Conservation (phyloP, 805 yeast species). For the Saturnispora zaruensis region DNA sequence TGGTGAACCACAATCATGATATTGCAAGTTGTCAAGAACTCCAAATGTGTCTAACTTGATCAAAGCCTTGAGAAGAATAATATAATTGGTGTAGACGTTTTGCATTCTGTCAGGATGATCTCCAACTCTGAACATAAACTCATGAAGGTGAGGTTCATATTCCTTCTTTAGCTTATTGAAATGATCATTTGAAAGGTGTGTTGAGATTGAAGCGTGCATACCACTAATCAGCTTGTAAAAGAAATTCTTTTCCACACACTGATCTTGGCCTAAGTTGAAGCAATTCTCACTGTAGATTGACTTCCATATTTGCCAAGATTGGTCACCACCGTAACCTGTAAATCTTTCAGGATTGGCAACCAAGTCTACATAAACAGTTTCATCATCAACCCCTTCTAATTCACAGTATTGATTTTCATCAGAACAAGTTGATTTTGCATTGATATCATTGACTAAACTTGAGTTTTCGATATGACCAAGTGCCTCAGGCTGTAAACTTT, state of each 20-base stretch:
- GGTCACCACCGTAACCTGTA: constrained; percentile 93
- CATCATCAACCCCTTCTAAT: constrained; percentile 47
- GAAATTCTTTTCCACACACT: constrained; percentile 78
- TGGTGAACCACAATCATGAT: constrained; percentile 25
- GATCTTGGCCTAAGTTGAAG: constrained; percentile 40
- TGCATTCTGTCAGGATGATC: constrained; percentile 79
- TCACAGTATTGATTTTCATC: constrained; percentile 53
- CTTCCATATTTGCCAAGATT: constrained; percentile 86
- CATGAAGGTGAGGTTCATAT: constrained; percentile 75
- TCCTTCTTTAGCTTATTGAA: constrained; percentile 59
- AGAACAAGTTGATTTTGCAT: constrained; percentile 13
- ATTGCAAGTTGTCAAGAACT: constrained; percentile 22
- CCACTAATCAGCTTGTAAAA: constrained; percentile 86
- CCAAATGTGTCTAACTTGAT: constrained; percentile 40
- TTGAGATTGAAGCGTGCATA: constrained; percentile 90
- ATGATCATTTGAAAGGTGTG: constrained; percentile 82
- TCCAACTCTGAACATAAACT: constrained; percentile 88
- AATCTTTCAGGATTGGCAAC: constrained; percentile 89
- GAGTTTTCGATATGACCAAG: constrained; percentile 44
- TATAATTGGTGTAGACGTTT: constrained; percentile 87
- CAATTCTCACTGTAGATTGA: constrained; percentile 90
- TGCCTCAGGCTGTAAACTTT: constrained; percentile 63
- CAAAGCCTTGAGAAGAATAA: constrained; percentile 73
- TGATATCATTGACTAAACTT: constrained; percentile 28
- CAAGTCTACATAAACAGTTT: constrained; percentile 78